Conservation (phyloP, 768 basidiomycete species). For the Lepiota brunneoincarnata region DNA sequence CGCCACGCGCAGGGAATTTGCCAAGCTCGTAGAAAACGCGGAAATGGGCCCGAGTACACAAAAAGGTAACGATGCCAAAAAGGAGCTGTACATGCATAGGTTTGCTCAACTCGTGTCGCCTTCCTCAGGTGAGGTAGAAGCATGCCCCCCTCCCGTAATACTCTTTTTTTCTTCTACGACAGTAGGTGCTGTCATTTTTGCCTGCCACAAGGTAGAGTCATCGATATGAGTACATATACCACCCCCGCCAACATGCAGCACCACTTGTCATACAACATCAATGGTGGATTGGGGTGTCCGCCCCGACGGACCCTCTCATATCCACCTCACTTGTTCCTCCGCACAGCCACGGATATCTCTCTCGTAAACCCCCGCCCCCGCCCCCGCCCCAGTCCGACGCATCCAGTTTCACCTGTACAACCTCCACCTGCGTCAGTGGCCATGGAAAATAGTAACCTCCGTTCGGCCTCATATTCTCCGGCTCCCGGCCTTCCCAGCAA, state of each 20-base stretch:
- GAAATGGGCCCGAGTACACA: conserved; percentile 51
- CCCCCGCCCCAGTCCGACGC: conserved; percentile 25
- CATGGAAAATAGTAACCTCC: conserved; percentile 2
- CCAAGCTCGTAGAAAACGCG: conserved; percentile 65
- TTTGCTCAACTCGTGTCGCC: conserved; percentile 63
- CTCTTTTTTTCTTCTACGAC: conserved; percentile 22
- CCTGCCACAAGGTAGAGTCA: conserved; percentile 64
- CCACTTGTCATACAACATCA: conserved; percentile 39
- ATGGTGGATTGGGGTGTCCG: conserved; percentile 25
- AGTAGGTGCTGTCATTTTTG: conserved; percentile 66
- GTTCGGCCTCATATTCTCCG: conserved; percentile 7
- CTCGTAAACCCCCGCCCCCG: conserved; percentile 27
- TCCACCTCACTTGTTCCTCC: conserved; percentile 37
- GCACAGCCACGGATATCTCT: conserved; percentile 29
- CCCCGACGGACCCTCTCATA: conserved; percentile 31
- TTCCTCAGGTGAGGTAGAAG: conserved; percentile 66
- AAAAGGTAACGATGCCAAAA: conserved; percentile 67
- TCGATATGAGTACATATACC: conserved; percentile 38
- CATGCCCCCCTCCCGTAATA: conserved; percentile 37
- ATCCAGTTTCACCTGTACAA: conserved; percentile 27
- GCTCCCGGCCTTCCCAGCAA: conserved; percentile 6
- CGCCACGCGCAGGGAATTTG: conserved; percentile 45
- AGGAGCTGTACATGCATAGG: conserved; percentile 83
- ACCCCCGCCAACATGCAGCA: conserved; percentile 38
- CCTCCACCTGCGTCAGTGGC: conserved; percentile 12